A percentile compares a stretch with the other conserved stretches of the same genome.
These are phyloP conservation scores for Metschnikowia continentalis DNA, from an alignment of 805 yeast genomes.

Conservation along the genomic window DNA sequence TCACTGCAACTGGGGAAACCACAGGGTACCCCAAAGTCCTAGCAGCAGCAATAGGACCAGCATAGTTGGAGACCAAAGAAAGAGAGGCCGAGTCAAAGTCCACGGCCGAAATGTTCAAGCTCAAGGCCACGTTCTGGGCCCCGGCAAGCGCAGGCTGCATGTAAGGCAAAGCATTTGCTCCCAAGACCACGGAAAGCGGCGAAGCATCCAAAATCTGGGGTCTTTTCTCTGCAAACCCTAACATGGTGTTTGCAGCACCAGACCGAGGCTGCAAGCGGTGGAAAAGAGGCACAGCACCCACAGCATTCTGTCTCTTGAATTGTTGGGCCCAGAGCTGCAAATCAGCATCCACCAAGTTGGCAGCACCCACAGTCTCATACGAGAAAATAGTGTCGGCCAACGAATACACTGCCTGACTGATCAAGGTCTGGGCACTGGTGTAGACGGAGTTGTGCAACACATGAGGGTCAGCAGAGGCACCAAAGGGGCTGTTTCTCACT, in stretches of 20 bases:
- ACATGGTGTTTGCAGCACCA: conserved; percentile 77
- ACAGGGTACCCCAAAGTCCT: conserved; percentile 62
- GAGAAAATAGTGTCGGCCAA: conserved; percentile 55
- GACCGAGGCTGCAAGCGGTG: conserved; percentile 66
- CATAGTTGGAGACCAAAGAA: conserved; percentile 59
- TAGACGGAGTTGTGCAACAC: conserved; percentile 45
- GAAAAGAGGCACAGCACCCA: conserved; percentile 57
- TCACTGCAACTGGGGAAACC: conserved; percentile 55
- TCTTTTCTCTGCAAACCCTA: conserved; percentile 53
- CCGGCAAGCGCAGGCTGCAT: conserved; percentile 57
- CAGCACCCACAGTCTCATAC: conserved; percentile 56
- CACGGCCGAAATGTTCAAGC: conserved; percentile 72
- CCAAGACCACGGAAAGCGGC: conserved; percentile 49
- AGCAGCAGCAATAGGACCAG: conserved; percentile 58
- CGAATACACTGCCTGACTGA: conserved; percentile 52
- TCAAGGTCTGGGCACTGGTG: conserved; percentile 52
- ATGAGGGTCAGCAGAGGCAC: conserved; percentile 54
- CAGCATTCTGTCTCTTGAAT: conserved; percentile 46
- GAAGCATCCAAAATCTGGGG: conserved; percentile 15
- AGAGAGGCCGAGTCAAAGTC: conserved; percentile 56
- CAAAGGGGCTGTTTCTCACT: conserved; percentile 47
- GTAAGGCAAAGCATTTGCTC: conserved; percentile 62
- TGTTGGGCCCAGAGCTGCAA: conserved; percentile 56
- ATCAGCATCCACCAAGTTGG: conserved; percentile 56
- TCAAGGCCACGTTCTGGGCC: conserved; percentile 46